These are phyloP conservation scores for Colletotrichum paranaense DNA, from an alignment of 2,329 filamentous ascomycete species.

Conservation along the genomic window DNA sequence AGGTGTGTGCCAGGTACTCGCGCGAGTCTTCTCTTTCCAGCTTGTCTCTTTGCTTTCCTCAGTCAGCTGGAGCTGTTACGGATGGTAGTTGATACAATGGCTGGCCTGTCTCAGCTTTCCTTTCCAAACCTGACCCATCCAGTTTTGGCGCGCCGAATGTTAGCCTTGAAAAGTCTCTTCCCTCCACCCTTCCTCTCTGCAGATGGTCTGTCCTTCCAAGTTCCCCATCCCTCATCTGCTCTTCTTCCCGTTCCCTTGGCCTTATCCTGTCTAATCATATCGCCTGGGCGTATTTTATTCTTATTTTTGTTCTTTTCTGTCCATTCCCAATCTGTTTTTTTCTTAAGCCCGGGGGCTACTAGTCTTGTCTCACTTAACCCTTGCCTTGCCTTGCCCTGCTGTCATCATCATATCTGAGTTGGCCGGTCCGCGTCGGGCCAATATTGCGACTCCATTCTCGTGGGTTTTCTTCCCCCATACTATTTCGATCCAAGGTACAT, in stretches of 20 bases:
- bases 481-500: neutral
- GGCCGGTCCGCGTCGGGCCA: slow-evolving; percentile 21
- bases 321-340: neutral
- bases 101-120: slow-evolving; percentile 26
- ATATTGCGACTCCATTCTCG: slow-evolving; percentile 14
- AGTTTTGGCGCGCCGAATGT: slow-evolving; percentile 12
- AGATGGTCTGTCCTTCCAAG: neutral
- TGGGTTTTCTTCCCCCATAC: neutral
- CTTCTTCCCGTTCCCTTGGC: neutral
- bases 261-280: neutral
- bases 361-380: neutral
- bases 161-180: slow-evolving; percentile 25
- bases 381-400: neutral
- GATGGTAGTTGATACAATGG: slow-evolving; percentile 5
- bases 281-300: neutral
- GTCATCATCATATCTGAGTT: slow-evolving; percentile 1
- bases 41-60: slow-evolving; percentile 1
- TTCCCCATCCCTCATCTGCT: neutral
- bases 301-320: slow-evolving; percentile 2
- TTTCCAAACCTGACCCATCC: slow-evolving; percentile 13
- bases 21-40: neutral
- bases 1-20: neutral
- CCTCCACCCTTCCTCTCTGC: neutral
- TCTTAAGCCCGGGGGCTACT: neutral
- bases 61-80: slow-evolving; percentile 3